Evolutionary conservation across 768 basidiomycete species (phyloP), one percentile per base, ranked within the genome.

Genomic region (Lyophyllum decastes): DNA sequence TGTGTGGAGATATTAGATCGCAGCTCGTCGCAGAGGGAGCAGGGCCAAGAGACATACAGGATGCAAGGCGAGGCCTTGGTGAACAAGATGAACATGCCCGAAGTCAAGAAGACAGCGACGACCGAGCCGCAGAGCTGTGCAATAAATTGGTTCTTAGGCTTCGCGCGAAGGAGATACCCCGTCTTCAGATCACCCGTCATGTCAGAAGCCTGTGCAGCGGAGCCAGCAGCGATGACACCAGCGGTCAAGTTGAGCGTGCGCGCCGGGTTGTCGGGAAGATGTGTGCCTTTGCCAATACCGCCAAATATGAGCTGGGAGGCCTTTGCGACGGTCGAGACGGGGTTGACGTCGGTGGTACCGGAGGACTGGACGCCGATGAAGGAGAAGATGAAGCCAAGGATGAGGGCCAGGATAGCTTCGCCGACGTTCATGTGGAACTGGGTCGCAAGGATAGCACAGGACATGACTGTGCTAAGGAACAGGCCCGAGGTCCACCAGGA

Each of bases 181-280:
- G 87, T 84, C 72, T 88, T 87, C 63, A 88, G 68, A 67, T 88
- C 87, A 55, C 85, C 80, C 46, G 81, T 82, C 87, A 88, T 87
- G 66, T 88, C 87, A 27, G 78, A 65, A 22, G 83, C 77, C 64
- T 85, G 84, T 21, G 77, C 82, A 21, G 84, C 82, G 49, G 83
- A 78, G 33, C 82, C 82, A 48, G 76, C 82, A 25, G 84, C 76
- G 60, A 85, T 70, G 44, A 81, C 74, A 69, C 83, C 84, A 49
- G 79, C 82, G 44, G 78, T 65, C 68, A 84, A 67, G 64, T 84
- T 84, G 64, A 83, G 68, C 21, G 71, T 76, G 61, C 74, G 77
- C 8, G 78, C 77, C n/a, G 75, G 66, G 46, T 64, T 59, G 17
- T 62, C 14, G 0, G 67, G 53, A 41, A 81, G 61, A 26, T 73